phyloP scores from a whole-genome alignment of 1,284 basidiomycete genomes.

The Cutaneotrichosporon daszewskae region DNA sequence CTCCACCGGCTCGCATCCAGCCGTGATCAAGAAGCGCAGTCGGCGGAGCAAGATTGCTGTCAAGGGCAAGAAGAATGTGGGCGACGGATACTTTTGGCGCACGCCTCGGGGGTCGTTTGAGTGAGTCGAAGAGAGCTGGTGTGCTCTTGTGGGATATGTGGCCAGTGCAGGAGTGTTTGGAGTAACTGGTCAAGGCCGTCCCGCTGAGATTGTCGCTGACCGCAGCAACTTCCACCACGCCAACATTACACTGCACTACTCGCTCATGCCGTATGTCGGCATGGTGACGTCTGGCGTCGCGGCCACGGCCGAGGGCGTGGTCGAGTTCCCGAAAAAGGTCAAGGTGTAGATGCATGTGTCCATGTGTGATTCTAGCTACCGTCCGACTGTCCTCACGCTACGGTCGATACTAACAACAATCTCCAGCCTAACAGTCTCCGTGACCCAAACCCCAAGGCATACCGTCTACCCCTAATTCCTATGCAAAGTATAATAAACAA shows the following conservation, averaged over 20 bases:
- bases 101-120: conserved; percentile 41
- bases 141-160: too few species aligned
- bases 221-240: conserved; percentile 34
- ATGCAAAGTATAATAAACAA: conserved; percentile 36
- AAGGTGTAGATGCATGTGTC: not conserved
- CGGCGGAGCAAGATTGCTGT: conserved; percentile 26
- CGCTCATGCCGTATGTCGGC: conserved; percentile 49
- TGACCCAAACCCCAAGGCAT: too few species aligned
- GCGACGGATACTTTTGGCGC: conserved; percentile 42
- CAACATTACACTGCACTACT: conserved; percentile 46
- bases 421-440: too few species aligned
- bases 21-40: conserved; percentile 12
- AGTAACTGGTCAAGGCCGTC: too few species aligned
- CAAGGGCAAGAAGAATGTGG: conserved; percentile 40
- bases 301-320: conserved; percentile 34
- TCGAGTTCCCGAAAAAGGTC: conserved; percentile 12
- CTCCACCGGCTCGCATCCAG: conserved; percentile 28
- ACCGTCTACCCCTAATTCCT: conserved; percentile 1
- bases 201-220: too few species aligned
- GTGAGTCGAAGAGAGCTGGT: too few species aligned
- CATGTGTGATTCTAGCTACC: too few species aligned
- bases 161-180: too few species aligned
- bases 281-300: conserved; percentile 43
- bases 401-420: too few species aligned
- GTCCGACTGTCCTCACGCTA: too few species aligned